Conservation (phyloP, 2,329 filamentous ascomycete species). For the Cordyceps javanica region DNA sequence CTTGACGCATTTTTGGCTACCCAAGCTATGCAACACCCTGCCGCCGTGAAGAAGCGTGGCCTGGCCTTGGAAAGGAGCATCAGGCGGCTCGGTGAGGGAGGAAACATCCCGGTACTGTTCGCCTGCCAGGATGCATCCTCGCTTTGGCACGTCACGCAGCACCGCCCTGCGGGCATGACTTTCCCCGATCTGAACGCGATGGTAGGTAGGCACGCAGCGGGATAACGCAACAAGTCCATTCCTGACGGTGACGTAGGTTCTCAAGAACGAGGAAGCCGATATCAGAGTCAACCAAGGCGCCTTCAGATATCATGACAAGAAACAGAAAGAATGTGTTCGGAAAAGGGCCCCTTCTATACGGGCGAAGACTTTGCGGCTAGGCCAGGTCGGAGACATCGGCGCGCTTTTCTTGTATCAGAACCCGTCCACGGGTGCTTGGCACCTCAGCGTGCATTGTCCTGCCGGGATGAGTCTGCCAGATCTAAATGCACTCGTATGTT, state of each 20-base stretch:
- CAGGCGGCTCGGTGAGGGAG: not conserved
- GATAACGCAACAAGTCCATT: not conserved
- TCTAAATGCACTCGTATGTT: not conserved
- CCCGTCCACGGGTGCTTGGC: not conserved
- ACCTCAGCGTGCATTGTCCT: not conserved
- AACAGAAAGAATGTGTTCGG: not conserved
- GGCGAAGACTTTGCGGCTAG: not conserved
- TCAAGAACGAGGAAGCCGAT: not conserved
- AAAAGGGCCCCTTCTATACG: not conserved
- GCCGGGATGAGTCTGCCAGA: not conserved
- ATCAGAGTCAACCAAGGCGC: not conserved
- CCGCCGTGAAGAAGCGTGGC: not conserved
- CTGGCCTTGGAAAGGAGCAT: not conserved
- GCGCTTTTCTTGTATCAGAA: not conserved
- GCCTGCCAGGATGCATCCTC: too few species aligned
- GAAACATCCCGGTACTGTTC: not conserved
- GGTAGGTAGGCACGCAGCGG: too few species aligned
- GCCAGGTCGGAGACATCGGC: not conserved
- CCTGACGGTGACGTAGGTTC: not conserved
- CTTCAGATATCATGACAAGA: not conserved
- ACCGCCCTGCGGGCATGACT: too few species aligned
- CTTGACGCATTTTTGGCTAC: not conserved
- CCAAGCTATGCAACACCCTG: not conserved
- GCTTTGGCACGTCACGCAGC: too few species aligned
- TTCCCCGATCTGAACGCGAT: too few species aligned